These are phyloP conservation scores for Ophiostoma himal-ulmi DNA, from an alignment of 2,329 filamentous ascomycete species.

Conservation along the genomic window DNA sequence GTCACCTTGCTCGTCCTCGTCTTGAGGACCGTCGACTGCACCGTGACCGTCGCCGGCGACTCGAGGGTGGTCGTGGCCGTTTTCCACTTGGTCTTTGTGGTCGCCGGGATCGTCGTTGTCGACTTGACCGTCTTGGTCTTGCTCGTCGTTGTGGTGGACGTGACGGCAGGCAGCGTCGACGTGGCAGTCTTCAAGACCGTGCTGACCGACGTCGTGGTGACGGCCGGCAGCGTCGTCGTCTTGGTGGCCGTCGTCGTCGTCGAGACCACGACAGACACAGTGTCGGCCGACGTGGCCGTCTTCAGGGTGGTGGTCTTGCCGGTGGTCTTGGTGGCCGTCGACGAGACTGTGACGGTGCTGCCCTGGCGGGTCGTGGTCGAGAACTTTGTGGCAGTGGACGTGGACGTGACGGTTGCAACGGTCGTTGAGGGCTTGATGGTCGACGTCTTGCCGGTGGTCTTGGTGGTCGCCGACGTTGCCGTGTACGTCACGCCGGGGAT, in stretches of 20 bases:
- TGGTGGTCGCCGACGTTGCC: conserved; percentile 6
- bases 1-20: conserved; percentile 5
- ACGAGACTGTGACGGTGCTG: background rate
- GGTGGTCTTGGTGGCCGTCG: conserved; percentile 2
- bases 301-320: background rate
- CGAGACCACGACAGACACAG: background rate
- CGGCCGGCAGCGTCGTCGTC: background rate
- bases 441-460: conserved; percentile 8
- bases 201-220: background rate
- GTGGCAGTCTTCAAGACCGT: background rate
- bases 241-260: background rate
- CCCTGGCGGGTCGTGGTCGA: background rate
- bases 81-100: background rate
- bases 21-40: background rate
- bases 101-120: background rate
- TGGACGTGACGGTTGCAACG: background rate
- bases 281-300: background rate
- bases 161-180: background rate
- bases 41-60: background rate
- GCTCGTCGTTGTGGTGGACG: background rate
- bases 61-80: background rate
- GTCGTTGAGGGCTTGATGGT: conserved; percentile 9
- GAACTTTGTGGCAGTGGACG: background rate
- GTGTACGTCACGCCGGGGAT: background rate
- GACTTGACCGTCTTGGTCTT: background rate